A percentile compares a stretch with the other conserved stretches of the same genome.
Evolutionary conservation across 768 basidiomycete genomes (phyloP).

Genomic region (Leucocoprinus birnbaumii): DNA sequence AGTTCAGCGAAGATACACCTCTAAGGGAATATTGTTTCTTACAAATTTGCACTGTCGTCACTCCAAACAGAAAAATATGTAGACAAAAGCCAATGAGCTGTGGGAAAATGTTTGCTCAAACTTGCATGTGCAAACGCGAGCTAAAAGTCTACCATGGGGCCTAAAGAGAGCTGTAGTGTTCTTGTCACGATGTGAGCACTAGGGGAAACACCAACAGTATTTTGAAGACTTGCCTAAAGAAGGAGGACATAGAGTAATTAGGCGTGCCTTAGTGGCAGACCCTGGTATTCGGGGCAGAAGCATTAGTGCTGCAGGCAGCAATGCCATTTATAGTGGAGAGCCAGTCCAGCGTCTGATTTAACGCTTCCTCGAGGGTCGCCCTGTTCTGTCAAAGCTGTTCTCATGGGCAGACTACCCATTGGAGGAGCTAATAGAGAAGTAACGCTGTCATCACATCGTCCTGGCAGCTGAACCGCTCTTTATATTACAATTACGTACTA

Average conservation of each 20-base stretch:
- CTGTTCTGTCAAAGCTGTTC: too few relatives aligned
- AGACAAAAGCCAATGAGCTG: conserved; percentile 9
- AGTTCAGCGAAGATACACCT: neutral
- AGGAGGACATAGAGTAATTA: conserved; percentile 3
- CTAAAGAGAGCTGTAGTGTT: neutral
- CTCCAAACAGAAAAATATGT: conserved; percentile 3
- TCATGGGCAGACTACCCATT: too few relatives aligned
- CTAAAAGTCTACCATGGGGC: neutral
- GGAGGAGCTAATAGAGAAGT: too few relatives aligned
- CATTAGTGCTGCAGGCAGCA: too few relatives aligned
- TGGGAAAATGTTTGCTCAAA: neutral
- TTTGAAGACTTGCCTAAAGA: neutral
- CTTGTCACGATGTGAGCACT: neutral
- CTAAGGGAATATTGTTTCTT: neutral
- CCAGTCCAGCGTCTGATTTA: too few relatives aligned
- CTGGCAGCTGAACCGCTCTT: too few relatives aligned
- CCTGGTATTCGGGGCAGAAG: too few relatives aligned
- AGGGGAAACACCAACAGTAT: neutral
- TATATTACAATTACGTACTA: too few relatives aligned
- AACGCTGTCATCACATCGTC: too few relatives aligned
- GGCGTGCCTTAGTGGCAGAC: neutral
- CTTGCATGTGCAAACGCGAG: neutral
- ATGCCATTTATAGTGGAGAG: neutral
- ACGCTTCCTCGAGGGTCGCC: too few relatives aligned
- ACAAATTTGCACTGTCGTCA: conserved; percentile 9